Evolutionary conservation across 148 eudicot species (phyloP).

Genomic region (Rhododendron henanense): DNA sequence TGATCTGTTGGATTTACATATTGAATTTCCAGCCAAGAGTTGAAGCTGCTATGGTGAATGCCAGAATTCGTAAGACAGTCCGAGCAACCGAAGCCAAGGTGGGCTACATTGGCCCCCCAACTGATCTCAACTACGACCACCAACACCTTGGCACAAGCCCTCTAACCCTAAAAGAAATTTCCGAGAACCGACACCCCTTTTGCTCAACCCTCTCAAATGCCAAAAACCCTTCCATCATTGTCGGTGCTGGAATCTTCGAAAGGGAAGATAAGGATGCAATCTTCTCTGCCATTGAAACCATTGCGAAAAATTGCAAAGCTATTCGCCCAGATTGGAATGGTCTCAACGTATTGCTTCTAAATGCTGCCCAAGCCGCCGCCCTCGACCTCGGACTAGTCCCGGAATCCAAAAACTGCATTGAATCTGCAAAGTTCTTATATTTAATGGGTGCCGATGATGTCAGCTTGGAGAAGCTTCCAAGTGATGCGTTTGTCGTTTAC

Average conservation of each 20-base stretch:
- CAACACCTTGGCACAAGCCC: slow-evolving; percentile 85
- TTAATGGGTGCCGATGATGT: slow-evolving; percentile 97
- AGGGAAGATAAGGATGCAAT: slow-evolving; percentile 85
- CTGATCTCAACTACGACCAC: slow-evolving; percentile 76
- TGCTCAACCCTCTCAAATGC: slow-evolving; percentile 57
- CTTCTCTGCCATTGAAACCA: slow-evolving; percentile 54
- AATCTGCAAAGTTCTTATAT: slow-evolving; percentile 78
- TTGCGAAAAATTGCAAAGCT: slow-evolving; percentile 57
- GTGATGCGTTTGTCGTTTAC: slow-evolving; percentile 90
- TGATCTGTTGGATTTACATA: not conserved
- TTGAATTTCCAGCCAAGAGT: slow-evolving; percentile 80
- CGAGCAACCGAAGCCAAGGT: slow-evolving; percentile 67
- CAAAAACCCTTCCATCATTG: slow-evolving; percentile 77
- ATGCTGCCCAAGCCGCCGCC: slow-evolving; percentile 97
- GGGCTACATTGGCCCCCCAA: slow-evolving; percentile 77
- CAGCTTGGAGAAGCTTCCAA: slow-evolving; percentile 59
- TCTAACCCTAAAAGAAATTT: slow-evolving; percentile 62
- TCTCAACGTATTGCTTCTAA: slow-evolving; percentile 70
- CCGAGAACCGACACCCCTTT: slow-evolving; percentile 76
- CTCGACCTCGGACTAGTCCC: slow-evolving; percentile 89
- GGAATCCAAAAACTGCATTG: slow-evolving; percentile 64
- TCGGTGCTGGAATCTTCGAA: slow-evolving; percentile 84
- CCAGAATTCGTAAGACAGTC: slow-evolving; percentile 86
- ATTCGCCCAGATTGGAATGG: slow-evolving; percentile 91
- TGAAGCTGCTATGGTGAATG: slow-evolving; percentile 99